Percentiles rank a stretch among this genome's conserved stretches.
Evolutionary conservation across 1,284 basidiomycete species (phyloP).

Genomic region (Fomitopsis palustris): DNA sequence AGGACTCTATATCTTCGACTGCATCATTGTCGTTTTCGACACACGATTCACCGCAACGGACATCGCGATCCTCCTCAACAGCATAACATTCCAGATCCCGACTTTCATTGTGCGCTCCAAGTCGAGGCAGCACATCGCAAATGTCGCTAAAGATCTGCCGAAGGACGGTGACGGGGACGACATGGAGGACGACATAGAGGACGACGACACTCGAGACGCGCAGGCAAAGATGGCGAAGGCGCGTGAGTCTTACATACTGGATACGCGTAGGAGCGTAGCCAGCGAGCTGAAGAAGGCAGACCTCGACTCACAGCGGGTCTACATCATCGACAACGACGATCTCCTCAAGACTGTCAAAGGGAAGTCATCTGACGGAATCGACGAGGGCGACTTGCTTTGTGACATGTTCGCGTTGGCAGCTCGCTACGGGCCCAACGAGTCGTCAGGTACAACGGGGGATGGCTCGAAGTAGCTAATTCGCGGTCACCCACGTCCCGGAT

Average conservation of each 20-base stretch:
- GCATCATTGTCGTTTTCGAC: background rate
- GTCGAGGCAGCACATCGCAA: background rate
- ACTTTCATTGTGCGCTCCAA: background rate
- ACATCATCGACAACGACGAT: conserved; percentile 2
- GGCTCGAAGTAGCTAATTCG: background rate
- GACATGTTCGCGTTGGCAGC: background rate
- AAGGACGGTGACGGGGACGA: background rate
- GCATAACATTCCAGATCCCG: background rate
- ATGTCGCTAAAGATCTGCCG: background rate
- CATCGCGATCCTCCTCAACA: background rate
- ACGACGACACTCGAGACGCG: background rate
- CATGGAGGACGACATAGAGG: background rate
- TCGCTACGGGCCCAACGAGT: background rate
- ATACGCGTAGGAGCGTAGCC: background rate
- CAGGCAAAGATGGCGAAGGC: background rate
- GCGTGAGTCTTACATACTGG: background rate
- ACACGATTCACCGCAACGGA: background rate
- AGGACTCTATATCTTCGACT: background rate
- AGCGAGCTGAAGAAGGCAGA: background rate
- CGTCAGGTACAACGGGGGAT: background rate
- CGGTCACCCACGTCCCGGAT: too few species aligned
- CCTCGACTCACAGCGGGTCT: background rate
- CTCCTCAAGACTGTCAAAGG: background rate
- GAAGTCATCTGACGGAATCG: background rate
- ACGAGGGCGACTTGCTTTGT: background rate